These are phyloP conservation scores for Venturia aucupariae DNA, from an alignment of 2,329 filamentous ascomycete species.

Conservation along the genomic window DNA sequence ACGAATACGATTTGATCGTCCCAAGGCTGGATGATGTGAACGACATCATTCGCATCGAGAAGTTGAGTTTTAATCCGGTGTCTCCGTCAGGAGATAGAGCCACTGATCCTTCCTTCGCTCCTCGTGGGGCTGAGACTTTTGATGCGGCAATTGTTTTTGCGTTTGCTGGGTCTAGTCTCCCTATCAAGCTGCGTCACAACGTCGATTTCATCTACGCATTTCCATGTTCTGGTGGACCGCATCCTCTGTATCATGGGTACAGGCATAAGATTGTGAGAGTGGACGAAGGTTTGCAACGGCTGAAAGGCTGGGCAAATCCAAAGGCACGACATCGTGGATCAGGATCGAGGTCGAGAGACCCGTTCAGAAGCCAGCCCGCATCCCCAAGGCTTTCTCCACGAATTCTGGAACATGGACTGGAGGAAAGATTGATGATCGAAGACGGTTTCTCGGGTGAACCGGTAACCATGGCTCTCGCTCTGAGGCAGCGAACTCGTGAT, in stretches of 20 bases:
- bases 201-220: conserved; percentile 34
- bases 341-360: background rate
- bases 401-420: background rate
- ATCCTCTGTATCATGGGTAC: conserved; percentile 63
- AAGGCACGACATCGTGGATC: conserved; percentile 7
- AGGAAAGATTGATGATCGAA: background rate
- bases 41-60: conserved; percentile 61
- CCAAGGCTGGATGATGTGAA: conserved; percentile 49
- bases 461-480: background rate
- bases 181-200: conserved; percentile 30
- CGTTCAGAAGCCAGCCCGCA: background rate
- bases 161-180: conserved; percentile 30
- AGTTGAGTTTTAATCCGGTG: conserved; percentile 47
- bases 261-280: conserved; percentile 49
- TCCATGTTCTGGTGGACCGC: conserved; percentile 32
- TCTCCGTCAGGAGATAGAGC: background rate
- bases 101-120: background rate
- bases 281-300: conserved; percentile 51
- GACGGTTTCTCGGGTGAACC: background rate
- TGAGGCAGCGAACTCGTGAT: background rate
- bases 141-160: conserved; percentile 33
- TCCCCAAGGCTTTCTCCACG: background rate
- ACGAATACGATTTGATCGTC: conserved; percentile 46
- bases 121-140: conserved; percentile 18
- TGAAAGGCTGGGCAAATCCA: conserved; percentile 12